These are phyloP conservation scores for Ceratobasidium sp. DNA, from an alignment of 1,284 basidiomycete species.

Conservation along the genomic window DNA sequence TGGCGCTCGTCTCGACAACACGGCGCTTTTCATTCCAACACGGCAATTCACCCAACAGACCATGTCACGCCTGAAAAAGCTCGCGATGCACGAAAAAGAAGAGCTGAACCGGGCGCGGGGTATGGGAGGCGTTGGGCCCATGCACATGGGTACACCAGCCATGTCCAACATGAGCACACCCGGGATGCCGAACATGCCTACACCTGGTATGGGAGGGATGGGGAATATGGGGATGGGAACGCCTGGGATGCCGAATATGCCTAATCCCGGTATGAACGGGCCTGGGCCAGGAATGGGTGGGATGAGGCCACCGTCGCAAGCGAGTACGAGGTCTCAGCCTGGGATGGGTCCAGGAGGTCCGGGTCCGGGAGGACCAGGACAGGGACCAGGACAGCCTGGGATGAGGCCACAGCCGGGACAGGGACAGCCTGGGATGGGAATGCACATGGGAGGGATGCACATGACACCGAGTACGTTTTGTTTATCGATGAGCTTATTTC, in stretches of 20 bases:
- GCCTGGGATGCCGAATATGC: neutral
- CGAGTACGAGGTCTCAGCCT: slow-evolving; percentile 25
- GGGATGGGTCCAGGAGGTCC: slow-evolving; percentile 17
- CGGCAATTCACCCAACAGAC: neutral
- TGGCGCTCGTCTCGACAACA: neutral
- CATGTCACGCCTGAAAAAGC: slow-evolving; percentile 32
- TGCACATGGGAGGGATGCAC: slow-evolving; percentile 11
- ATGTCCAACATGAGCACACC: slow-evolving; percentile 24
- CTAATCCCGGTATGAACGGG: slow-evolving; percentile 10
- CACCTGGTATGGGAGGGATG: slow-evolving; percentile 6
- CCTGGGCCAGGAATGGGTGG: slow-evolving; percentile 2
- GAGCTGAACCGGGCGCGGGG: slow-evolving; percentile 23
- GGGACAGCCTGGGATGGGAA: slow-evolving; percentile 1
- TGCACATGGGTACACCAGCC: slow-evolving; percentile 11
- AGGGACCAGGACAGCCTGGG: no score
- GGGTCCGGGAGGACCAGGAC: slow-evolving; percentile 1
- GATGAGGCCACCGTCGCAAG: slow-evolving; percentile 14
- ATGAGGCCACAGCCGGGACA: slow-evolving; percentile 15
- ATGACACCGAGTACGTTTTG: slow-evolving; percentile 24
- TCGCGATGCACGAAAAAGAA: slow-evolving; percentile 39
- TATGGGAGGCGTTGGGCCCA: slow-evolving; percentile 13
- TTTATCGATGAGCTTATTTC: no score
- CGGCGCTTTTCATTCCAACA: neutral
- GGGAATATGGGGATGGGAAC: neutral
- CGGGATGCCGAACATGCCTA: neutral